Base-by-base conservation (phyloP, 2,329 filamentous ascomycete species). In the Didymella keratinophila region DNA sequence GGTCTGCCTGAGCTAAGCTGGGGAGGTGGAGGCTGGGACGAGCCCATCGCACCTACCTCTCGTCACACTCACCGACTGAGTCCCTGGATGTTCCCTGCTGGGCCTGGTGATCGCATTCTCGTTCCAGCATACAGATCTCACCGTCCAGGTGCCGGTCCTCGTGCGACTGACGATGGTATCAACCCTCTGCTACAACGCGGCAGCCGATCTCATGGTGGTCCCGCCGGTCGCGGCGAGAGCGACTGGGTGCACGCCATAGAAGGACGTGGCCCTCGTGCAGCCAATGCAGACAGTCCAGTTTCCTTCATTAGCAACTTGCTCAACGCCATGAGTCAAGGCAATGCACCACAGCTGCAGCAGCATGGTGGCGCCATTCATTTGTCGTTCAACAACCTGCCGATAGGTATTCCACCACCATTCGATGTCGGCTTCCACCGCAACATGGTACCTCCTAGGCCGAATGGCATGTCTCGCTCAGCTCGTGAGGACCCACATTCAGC, bases 161-260 rank as follows among this genome's bases (percentile, higher is more conserved):
- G 85, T 56, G 82, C 82, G 27, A 83, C 85, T 32, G 92, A 97
- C 64, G 93, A 97, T 72, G 93, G 92, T 3, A 83, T 88, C 21
- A 97, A 98, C 71, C 94, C 94, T 42, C 82, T 98, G 12, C 86
- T 98, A 52, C 89, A 93, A 64, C 89, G 91, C 55, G 76, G 78
- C 44, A 80, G 78, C 58, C 72, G 76, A 21, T 62, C 71, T 5
- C 69, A 71, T n/a, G 58, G 61, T 30, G 67, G 62, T 16, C 62
- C 49, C 44, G 64, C 60, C 34, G 68, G 72, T 47, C 79, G 82
- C 55, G 74, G 78, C 45, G 79, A 82, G 65, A 80, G 79, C 46
- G 82, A 84, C 59, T 85, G 82, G 82, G 79, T 83, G 14, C 80
- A 83, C 63, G 79, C 80, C 20, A 80, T 84, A 60, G 82, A 83